Conservation (phyloP, 2,329 filamentous ascomycete species). For the Venturiaceae sp. region DNA sequence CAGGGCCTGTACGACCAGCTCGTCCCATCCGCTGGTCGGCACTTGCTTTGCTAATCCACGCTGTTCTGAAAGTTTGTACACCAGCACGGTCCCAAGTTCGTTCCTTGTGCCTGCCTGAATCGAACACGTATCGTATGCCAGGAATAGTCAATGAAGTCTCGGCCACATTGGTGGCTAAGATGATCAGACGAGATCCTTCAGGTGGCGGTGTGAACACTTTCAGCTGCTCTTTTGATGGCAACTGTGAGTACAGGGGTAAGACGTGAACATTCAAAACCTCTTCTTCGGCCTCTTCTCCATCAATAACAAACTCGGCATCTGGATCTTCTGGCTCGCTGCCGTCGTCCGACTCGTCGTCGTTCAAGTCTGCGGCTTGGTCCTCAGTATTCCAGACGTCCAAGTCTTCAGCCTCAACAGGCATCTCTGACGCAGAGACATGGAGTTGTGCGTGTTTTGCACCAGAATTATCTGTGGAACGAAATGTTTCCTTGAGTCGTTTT, state of each 20-base stretch:
- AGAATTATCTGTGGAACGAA: conserved; percentile 30
- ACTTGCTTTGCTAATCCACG: conserved; percentile 96
- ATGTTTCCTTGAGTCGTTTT: conserved; percentile 65
- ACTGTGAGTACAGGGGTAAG: conserved; percentile 84
- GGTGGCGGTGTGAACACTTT: conserved; percentile 80
- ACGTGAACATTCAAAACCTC: conserved; percentile 68
- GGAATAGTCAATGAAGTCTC: conserved; percentile 97
- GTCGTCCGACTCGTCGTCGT: conserved; percentile 41
- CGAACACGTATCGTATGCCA: conserved; percentile 90
- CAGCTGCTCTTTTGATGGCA: conserved; percentile 85
- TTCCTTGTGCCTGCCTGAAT: conserved; percentile 87
- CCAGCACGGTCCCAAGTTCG: conserved; percentile 86
- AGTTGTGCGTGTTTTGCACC: conserved; percentile 53
- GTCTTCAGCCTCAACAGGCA: conserved; percentile 4
- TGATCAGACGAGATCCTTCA: conserved; percentile 72
- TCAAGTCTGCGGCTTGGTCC: conserved; percentile 22
- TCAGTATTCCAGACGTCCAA: not conserved
- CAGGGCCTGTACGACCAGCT: conserved; percentile 89
- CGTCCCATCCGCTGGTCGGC: conserved; percentile 86
- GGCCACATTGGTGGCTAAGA: conserved; percentile 91
- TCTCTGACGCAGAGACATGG: conserved; percentile 62
- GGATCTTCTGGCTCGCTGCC: conserved; percentile 32
- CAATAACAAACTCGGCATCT: conserved; percentile 39
- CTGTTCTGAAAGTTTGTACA: conserved; percentile 90
- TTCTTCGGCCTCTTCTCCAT: conserved; percentile 50